phyloP scores from a whole-genome alignment of 1,284 basidiomycete genomes.

The Moesziomyces globuligerus region DNA sequence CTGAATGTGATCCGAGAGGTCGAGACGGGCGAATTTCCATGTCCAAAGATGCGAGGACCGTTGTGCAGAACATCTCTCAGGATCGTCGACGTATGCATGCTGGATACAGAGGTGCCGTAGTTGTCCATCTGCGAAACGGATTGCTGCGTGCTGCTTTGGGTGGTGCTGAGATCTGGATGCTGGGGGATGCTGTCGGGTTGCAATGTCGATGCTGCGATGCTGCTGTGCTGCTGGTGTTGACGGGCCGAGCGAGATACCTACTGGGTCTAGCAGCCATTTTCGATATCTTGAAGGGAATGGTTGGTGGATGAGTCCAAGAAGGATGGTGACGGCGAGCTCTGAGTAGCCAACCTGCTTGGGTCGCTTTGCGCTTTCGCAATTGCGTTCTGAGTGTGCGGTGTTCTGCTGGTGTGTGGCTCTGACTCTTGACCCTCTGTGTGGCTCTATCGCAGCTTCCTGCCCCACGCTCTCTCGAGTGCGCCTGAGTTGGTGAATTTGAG shows the following conservation, averaged over 20 bases:
- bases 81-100: not conserved
- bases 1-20: too few relatives aligned
- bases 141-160: not conserved
- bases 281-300: conserved; percentile 55
- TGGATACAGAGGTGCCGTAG: not conserved
- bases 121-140: not conserved
- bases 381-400: not conserved
- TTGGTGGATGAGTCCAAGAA: conserved; percentile 50
- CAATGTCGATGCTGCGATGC: conserved; percentile 4
- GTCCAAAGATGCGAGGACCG: too few relatives aligned
- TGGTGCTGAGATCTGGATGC: not conserved
- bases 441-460: not conserved
- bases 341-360: conserved; percentile 28
- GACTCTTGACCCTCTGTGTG: not conserved
- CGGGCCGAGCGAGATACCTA: conserved; percentile 38
- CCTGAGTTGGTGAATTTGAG: too few relatives aligned
- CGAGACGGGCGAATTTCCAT: too few relatives aligned
- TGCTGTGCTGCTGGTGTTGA: conserved; percentile 12
- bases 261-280: conserved; percentile 62
- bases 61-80: too few relatives aligned
- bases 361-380: conserved; percentile 1
- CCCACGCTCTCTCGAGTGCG: not conserved
- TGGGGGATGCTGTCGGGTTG: conserved; percentile 1
- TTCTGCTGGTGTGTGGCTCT: not conserved
- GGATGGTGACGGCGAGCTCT: conserved; percentile 42